A percentile compares a stretch with the other conserved stretches of the same genome.
phyloP scores from a whole-genome alignment of 257 asterid species.

The Anisodus acutangulus region DNA sequence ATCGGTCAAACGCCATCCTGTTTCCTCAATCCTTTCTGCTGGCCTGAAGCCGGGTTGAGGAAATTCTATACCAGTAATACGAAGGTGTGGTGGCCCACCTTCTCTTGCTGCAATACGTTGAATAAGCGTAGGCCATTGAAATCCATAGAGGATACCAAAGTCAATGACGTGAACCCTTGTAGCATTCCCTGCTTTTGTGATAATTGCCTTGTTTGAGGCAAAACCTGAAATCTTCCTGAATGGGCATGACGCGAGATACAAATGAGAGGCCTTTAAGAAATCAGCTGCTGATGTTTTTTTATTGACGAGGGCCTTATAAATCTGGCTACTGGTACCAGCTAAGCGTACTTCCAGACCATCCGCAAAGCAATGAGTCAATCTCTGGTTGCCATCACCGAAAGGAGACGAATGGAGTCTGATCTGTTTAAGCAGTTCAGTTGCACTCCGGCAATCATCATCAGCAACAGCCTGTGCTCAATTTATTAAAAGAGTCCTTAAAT shows the following conservation, averaged over 20 bases:
- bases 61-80: slow-evolving; percentile 73
- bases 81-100: slow-evolving; percentile 74
- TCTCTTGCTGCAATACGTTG: slow-evolving; percentile 50
- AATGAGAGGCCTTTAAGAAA: slow-evolving; percentile 61
- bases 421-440: slow-evolving; percentile 53
- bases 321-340: slow-evolving; percentile 66
- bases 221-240: slow-evolving; percentile 52
- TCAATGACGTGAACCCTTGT: slow-evolving; percentile 59
- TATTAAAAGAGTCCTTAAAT: slow-evolving; percentile 61
- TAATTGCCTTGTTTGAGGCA: slow-evolving; percentile 52
- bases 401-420: slow-evolving; percentile 64
- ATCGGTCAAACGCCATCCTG: slow-evolving; percentile 58
- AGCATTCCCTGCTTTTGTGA: slow-evolving; percentile 38
- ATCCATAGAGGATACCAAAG: slow-evolving; percentile 73
- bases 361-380: slow-evolving; percentile 65
- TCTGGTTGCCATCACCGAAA: slow-evolving; percentile 64
- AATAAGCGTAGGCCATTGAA: slow-evolving; percentile 67
- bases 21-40: slow-evolving; percentile 62
- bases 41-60: slow-evolving; percentile 80
- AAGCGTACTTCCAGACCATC: slow-evolving; percentile 68
- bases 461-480: slow-evolving; percentile 71
- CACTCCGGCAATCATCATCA: slow-evolving; percentile 51
- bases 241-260: slow-evolving; percentile 62
- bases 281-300: slow-evolving; percentile 54
- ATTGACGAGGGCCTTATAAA: slow-evolving; percentile 48